Evolutionary conservation across 2,329 filamentous ascomycete genomes (phyloP).

Genomic region (Colletotrichum sp.): DNA sequence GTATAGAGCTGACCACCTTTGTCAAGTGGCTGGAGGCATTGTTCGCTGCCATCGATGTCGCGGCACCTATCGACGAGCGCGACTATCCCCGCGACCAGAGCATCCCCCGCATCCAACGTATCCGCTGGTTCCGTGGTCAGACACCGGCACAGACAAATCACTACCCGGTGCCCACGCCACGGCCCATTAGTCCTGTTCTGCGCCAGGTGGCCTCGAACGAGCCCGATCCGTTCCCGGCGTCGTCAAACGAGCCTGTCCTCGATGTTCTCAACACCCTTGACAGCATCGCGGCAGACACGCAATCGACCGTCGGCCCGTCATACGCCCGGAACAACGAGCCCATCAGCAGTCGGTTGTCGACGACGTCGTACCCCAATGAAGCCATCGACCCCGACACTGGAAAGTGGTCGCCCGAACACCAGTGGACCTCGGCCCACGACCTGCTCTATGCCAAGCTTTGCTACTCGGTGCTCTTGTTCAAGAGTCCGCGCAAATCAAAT

Average conservation of each 20-base stretch:
- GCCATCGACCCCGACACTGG: conserved; percentile 52
- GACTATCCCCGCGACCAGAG: conserved; percentile 67
- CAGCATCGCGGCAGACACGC: neutral
- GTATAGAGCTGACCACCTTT: conserved; percentile 68
- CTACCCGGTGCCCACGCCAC: conserved; percentile 18
- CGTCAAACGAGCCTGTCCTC: conserved; percentile 12
- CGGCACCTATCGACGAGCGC: conserved; percentile 73
- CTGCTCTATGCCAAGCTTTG: conserved; percentile 65
- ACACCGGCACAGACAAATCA: conserved; percentile 30
- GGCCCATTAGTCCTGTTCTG: conserved; percentile 6
- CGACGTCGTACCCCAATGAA: conserved; percentile 49
- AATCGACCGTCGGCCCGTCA: conserved; percentile 19
- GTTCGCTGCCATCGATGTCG: conserved; percentile 76
- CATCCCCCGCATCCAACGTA: conserved; percentile 61
- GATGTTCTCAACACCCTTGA: neutral
- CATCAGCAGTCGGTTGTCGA: conserved; percentile 45
- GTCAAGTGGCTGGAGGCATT: conserved; percentile 72
- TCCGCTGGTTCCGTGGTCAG: conserved; percentile 54
- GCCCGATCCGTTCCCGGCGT: conserved; percentile 3
- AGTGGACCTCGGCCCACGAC: conserved; percentile 61
- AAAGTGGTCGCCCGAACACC: conserved; percentile 62
- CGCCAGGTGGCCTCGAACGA: neutral
- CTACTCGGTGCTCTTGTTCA: conserved; percentile 62
- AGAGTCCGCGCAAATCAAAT: conserved; percentile 62
- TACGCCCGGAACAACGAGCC: conserved; percentile 14